Evolutionary conservation across 2,329 filamentous ascomycete genomes (phyloP).

Genomic region (Aspergillus neoniger): DNA sequence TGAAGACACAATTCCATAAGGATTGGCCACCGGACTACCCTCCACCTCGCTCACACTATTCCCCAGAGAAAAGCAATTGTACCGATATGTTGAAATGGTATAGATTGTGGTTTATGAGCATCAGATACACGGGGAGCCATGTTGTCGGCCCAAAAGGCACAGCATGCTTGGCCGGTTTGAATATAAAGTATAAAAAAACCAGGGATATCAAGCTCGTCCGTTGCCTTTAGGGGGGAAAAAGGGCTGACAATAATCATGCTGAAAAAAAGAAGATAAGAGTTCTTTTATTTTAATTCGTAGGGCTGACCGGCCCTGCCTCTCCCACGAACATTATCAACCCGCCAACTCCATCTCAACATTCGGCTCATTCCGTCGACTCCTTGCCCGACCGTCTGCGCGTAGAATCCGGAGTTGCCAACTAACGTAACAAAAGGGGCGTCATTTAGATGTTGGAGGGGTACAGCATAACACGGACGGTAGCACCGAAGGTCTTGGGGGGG

Average conservation of each 20-base stretch:
- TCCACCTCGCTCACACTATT: not conserved
- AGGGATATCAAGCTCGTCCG: slow-evolving; percentile 27
- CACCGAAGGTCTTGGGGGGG: slow-evolving; percentile 93
- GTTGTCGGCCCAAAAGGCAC: slow-evolving; percentile 30
- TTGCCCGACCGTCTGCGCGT: slow-evolving; percentile 41
- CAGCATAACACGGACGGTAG: slow-evolving; percentile 94
- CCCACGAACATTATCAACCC: slow-evolving; percentile 45
- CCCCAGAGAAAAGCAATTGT: not conserved
- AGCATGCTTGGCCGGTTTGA: slow-evolving; percentile 25
- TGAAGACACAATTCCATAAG: not conserved
- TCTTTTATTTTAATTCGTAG: slow-evolving; percentile 43
- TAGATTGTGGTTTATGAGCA: slow-evolving; percentile 39
- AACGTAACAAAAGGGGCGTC: slow-evolving; percentile 35
- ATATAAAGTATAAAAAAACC: slow-evolving; percentile 11
- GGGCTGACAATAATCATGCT: slow-evolving; percentile 31
- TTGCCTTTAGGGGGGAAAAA: slow-evolving; percentile 16
- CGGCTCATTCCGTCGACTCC: slow-evolving; percentile 42
- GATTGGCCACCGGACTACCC: not conserved
- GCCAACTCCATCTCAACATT: slow-evolving; percentile 42
- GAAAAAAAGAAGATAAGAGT: slow-evolving; percentile 31
- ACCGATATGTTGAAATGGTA: slow-evolving; percentile 30
- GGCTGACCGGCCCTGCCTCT: slow-evolving; percentile 42
- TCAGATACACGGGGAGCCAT: slow-evolving; percentile 37
- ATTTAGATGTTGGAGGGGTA: slow-evolving; percentile 96
- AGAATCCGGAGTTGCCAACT: slow-evolving; percentile 39